These are phyloP conservation scores for Collariella sp. DNA, from an alignment of 495 filamentous ascomycete species.

Conservation along the genomic window DNA sequence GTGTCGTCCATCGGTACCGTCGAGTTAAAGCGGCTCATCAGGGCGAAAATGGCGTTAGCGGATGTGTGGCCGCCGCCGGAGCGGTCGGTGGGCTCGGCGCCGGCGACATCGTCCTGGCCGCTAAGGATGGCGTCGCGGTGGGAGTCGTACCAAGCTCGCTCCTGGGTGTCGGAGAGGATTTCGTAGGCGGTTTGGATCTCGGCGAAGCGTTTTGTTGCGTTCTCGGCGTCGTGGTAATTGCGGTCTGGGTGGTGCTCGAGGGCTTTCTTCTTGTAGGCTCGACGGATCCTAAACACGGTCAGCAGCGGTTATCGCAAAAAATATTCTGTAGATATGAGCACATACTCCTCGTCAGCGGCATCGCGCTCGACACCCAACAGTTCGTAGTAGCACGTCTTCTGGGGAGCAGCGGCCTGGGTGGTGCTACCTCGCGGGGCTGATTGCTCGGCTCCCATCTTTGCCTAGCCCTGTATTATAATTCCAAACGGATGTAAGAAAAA, in stretches of 20 bases:
- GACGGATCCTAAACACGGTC: slow-evolving; percentile 62
- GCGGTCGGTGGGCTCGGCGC: slow-evolving; percentile 43
- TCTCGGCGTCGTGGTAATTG: slow-evolving; percentile 79
- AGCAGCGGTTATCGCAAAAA: background rate
- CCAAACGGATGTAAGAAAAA: too few species aligned
- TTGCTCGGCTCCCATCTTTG: slow-evolving; percentile 71
- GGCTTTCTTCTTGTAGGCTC: slow-evolving; percentile 82
- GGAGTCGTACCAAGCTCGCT: slow-evolving; percentile 95
- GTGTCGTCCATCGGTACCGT: slow-evolving; percentile 70
- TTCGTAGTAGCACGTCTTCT: slow-evolving; percentile 87
- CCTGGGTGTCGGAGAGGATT: slow-evolving; percentile 87
- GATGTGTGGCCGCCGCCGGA: slow-evolving; percentile 64
- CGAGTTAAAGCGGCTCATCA: slow-evolving; percentile 68
- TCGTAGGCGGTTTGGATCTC: slow-evolving; percentile 91
- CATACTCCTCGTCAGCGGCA: slow-evolving; percentile 79
- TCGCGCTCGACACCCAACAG: slow-evolving; percentile 63
- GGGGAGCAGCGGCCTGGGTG: slow-evolving; percentile 12
- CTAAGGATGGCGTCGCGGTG: slow-evolving; percentile 78
- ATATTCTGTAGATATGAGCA: background rate
- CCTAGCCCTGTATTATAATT: too few species aligned
- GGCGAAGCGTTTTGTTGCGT: slow-evolving; percentile 75
- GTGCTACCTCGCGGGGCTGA: slow-evolving; percentile 45
- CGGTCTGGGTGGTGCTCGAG: slow-evolving; percentile 92
- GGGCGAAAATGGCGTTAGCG: slow-evolving; percentile 59
- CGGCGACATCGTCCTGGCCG: slow-evolving; percentile 44